These are phyloP conservation scores for Scheffersomyces quercinus DNA, from an alignment of 1,139 yeast genomes.

Conservation along the genomic window DNA sequence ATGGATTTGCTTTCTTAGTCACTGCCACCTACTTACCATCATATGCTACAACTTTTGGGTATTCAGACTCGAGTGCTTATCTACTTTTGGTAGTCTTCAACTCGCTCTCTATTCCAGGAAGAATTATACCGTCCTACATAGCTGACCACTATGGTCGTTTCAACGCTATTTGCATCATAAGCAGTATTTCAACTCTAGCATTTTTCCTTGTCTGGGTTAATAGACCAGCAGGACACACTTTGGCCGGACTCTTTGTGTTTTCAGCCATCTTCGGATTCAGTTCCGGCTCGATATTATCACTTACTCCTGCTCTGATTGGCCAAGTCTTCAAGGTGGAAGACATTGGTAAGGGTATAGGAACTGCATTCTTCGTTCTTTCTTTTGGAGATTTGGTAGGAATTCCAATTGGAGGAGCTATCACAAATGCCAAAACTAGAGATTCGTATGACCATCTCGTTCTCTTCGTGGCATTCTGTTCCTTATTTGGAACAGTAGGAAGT, in stretches of 20 bases:
- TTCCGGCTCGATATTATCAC: conserved; percentile 31
- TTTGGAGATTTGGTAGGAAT: conserved; percentile 35
- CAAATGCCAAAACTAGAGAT: conserved; percentile 16
- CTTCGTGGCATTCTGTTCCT: conserved; percentile 26
- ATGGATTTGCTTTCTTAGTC: conserved; percentile 30
- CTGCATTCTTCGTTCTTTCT: conserved; percentile 34
- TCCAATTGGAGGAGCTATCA: conserved; percentile 39
- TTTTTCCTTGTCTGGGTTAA: conserved; percentile 29
- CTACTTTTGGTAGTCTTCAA: conserved; percentile 29
- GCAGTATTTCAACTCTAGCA: conserved; percentile 19
- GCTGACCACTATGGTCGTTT: conserved; percentile 35
- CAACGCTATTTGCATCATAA: conserved; percentile 25
- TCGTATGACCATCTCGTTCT: conserved; percentile 30
- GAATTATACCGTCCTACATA: conserved; percentile 28
- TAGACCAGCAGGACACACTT: conserved; percentile 25
- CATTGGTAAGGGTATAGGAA: conserved; percentile 32
- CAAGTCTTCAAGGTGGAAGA: conserved; percentile 29
- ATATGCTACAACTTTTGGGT: conserved; percentile 30
- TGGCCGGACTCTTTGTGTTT: conserved; percentile 26
- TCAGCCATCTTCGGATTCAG: conserved; percentile 30
- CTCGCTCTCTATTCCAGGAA: conserved; percentile 29
- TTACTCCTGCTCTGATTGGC: conserved; percentile 32
- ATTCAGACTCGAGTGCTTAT: conserved; percentile 20
- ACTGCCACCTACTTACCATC: conserved; percentile 28
- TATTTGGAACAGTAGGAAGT: conserved; percentile 27